Base-by-base conservation (phyloP, 495 filamentous ascomycete genomes). In the Opeltia flavorubescens region DNA sequence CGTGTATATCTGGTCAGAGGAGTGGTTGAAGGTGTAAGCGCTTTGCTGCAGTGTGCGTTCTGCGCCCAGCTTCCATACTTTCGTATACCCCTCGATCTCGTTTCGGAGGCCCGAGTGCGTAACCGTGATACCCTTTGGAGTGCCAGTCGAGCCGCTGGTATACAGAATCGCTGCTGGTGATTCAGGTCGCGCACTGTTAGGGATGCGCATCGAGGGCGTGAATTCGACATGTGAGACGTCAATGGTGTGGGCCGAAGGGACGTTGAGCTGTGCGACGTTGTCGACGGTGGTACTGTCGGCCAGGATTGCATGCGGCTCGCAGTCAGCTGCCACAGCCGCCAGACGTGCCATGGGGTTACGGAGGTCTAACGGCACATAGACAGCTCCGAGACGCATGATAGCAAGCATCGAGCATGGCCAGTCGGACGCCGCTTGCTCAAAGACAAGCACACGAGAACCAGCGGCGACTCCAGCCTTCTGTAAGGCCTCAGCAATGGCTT, bases 351-450 rank as follows among this genome's bases (percentile, higher is more conserved):
- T 40, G 13, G 63, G 52, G 11, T 57, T 63, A 5, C 61, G 50
- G 1, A 61, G 52, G 35, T 80, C 75, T 4, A 82, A 47, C 0
- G 77, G 76, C 2, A 78, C 54, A 45, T 78, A 80, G 2, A 65
- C 49, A 3, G 53, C 66, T 0, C 74, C 76, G 26, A 72, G 18
- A 0, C 65, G 59, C 50, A 70, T 41, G 34, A 79, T 69, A 6
- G 72, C 76, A 0, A 80, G 63, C 23, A 79, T 47, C 0, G 74
- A 75, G 17, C 55, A 66, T 11, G 72, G 53, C 66, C 64, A 74
- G 31, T 75, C 62, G 0, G 58, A 8, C 1, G 53, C 23, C 0
- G 76, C 51, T 12, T 53, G 24, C 21, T 50, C 42, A 24, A 46
- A 53, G 17, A 47, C 50, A n/a, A 27, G 25, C 13, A 55, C 45